These are phyloP conservation scores for Polytrichum formosum DNA, from an alignment of 225 moss, liverwort and hornwort genomes.

Conservation along the genomic window DNA sequence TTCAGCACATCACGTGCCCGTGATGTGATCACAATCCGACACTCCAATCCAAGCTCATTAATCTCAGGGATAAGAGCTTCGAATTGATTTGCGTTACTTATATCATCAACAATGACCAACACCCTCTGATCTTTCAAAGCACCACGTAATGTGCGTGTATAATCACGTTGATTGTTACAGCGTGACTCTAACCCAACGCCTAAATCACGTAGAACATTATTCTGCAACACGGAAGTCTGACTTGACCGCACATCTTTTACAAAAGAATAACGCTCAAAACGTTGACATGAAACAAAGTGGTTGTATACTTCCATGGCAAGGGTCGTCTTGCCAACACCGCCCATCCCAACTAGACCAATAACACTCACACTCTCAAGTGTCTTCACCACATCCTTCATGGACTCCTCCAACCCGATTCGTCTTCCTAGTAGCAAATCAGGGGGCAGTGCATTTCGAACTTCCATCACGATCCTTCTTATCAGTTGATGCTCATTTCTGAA, in stretches of 20 bases:
- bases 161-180: no score
- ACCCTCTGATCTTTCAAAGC: neutral
- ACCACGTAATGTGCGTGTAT: no score
- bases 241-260: conserved; percentile 10
- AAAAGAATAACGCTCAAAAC: neutral
- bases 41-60: neutral
- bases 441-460: conserved; percentile 3
- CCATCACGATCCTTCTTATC: conserved; percentile 3
- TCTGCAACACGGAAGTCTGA: neutral
- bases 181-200: no score
- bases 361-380: neutral
- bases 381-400: neutral
- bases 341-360: conserved; percentile 4
- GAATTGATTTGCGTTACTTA: neutral
- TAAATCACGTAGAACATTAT: neutral
- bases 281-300: neutral
- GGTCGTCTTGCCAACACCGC: conserved; percentile 17
- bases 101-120: conserved; percentile 8
- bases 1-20: neutral
- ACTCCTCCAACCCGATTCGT: conserved; percentile 1
- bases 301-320: conserved; percentile 6
- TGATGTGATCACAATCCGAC: conserved; percentile 9
- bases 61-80: conserved; percentile 11
- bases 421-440: neutral
- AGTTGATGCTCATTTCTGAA: conserved; percentile 7